phyloP scores from a whole-genome alignment of 1,284 basidiomycete species.

The Trametes polyzona region DNA sequence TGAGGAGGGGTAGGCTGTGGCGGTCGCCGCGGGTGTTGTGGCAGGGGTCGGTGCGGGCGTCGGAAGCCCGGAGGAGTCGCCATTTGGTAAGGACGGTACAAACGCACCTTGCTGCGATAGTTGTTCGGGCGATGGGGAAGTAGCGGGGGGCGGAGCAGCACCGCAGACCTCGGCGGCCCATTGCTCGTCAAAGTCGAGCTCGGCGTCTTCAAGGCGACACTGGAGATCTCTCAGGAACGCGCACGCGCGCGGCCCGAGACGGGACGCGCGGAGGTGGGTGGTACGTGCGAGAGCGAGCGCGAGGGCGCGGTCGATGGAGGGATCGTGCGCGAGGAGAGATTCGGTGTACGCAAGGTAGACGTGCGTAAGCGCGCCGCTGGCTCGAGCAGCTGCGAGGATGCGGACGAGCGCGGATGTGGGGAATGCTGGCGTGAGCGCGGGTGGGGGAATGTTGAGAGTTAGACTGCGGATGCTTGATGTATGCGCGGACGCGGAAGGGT shows the following conservation, averaged over 20 bases:
- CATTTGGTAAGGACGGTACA: conserved; percentile 8
- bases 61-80: conserved; percentile 7
- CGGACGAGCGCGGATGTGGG: conserved; percentile 2
- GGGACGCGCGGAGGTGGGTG: conserved; percentile 8
- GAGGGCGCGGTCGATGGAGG: neutral
- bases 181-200: conserved; percentile 17
- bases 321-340: conserved; percentile 11
- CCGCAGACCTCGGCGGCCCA: conserved; percentile 12
- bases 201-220: conserved; percentile 3
- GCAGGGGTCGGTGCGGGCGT: conserved; percentile 10
- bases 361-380: conserved; percentile 8
- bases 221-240: conserved; percentile 2
- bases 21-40: neutral
- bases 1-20: neutral
- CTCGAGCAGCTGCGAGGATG: neutral
- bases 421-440: conserved; percentile 6
- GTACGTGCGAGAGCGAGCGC: neutral
- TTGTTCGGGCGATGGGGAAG: neutral
- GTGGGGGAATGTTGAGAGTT: conserved; percentile 7
- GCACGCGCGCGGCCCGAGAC: conserved; percentile 14
- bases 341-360: conserved; percentile 16
- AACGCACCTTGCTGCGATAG: neutral
- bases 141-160: neutral
- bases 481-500: neutral
- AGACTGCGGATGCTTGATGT: neutral